Evolutionary conservation across 1,139 yeast genomes (phyloP), one percentile per base, ranked within the genome.

Genomic region (Pichia sp.): DNA sequence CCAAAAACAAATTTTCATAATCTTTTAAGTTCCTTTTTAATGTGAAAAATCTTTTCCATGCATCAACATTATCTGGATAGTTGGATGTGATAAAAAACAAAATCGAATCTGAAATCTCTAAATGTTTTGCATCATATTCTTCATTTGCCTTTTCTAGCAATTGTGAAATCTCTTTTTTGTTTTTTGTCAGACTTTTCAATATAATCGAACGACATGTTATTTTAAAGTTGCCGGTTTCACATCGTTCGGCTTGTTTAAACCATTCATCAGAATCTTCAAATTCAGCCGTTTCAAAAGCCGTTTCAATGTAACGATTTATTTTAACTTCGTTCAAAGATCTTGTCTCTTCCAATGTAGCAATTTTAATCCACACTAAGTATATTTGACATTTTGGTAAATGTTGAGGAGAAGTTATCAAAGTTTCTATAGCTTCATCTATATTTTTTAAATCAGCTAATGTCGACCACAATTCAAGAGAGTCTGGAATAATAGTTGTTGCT

Each of bases 401-500:
- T 47, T 75, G 76, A 46, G 86, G 65, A 0, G 95, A 94, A 28
- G 58, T 63, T 49, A 78, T 77, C 28, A 87, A 62, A 0, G 76
- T 62, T 15, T 62, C 55, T 48, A 74, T 74, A 0, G 88, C 80
- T n/a, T 70, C 72, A 6, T 43, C 46, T 2, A 37, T 16, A 2
- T 59, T 53, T 42, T 75, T 72, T 3, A 60, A 60, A 14, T 47
- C 47, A 1, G 53, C 46, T 15, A 51, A 43, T 22, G 49, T 43
- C 5, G 65, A 47, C 95, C 96, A 87, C 33, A 91, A 66, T 2
- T 71, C 70, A 55, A 81, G 75, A 43, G 80, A 76, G 0, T 60
- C 51, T 0, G 95, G 88, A 33, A 85, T 69, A 21, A 80, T 60
- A 47, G 83, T 88, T 1, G 84, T 65, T 0, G 96, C 95, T 46